phyloP scores from a whole-genome alignment of 2,329 filamentous ascomycete genomes.

The Penicillium sp. region DNA sequence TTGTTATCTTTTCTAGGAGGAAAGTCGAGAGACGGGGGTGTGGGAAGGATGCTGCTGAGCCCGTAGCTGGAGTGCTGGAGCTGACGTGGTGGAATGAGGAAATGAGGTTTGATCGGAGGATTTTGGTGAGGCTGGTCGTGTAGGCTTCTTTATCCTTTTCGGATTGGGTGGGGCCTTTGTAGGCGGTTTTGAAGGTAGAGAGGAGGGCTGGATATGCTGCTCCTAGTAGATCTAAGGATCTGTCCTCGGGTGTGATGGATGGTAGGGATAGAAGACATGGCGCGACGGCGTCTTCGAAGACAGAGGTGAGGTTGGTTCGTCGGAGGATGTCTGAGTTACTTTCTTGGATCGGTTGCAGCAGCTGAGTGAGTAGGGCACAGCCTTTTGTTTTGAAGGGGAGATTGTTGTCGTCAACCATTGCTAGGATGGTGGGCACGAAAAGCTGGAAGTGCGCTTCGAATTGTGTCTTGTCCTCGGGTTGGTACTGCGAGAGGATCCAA shows the following conservation, averaged over 20 bases:
- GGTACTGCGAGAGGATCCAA: conserved; percentile 32
- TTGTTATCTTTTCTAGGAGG: conserved; percentile 25
- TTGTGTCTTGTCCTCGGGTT: conserved; percentile 22
- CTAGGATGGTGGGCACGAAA: conserved; percentile 38
- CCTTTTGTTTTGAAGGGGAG: conserved; percentile 33
- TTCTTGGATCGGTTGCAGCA: conserved; percentile 30
- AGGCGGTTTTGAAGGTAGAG: conserved; percentile 44
- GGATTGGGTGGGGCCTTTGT: conserved; percentile 27
- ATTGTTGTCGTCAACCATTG: conserved; percentile 38
- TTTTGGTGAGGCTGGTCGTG: conserved; percentile 19
- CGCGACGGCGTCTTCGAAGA: conserved; percentile 39
- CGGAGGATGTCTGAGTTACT: conserved; percentile 34
- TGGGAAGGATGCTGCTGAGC: conserved; percentile 38
- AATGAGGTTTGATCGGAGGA: conserved; percentile 31
- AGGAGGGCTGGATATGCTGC: conserved; percentile 60
- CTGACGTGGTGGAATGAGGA: conserved; percentile 41
- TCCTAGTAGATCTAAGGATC: conserved; percentile 57
- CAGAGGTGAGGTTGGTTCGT: conserved; percentile 38
- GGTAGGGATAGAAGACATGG: conserved; percentile 71
- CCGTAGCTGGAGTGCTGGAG: conserved; percentile 36
- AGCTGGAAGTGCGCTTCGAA: conserved; percentile 40
- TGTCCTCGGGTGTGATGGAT: conserved; percentile 62
- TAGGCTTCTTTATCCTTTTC: conserved; percentile 19
- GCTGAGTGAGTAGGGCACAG: conserved; percentile 29
- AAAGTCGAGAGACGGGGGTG: conserved; percentile 44